Percentiles rank a stretch among this genome's conserved stretches.
phyloP scores from a whole-genome alignment of 164 flowering plant species.

The Cinnamomum micranthum region DNA sequence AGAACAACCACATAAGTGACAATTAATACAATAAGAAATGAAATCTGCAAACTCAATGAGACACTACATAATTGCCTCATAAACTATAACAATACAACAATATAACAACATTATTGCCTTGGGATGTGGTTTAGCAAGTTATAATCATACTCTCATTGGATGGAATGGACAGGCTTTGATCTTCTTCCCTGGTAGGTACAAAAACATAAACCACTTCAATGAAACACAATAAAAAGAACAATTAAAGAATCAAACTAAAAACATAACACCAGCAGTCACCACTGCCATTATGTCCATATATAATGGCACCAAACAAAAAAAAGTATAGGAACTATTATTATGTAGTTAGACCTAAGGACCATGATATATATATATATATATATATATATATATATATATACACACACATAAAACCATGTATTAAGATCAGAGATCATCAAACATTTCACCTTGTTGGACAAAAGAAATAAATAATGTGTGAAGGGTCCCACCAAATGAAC shows the following conservation, averaged over 20 bases:
- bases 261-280: not conserved
- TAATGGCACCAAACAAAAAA: no score
- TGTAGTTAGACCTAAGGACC: not conserved
- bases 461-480: not conserved
- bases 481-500: not conserved
- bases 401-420: no score
- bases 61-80: no score
- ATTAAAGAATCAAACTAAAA: no score
- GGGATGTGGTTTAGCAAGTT: not conserved
- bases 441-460: no score
- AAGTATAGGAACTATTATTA: not conserved
- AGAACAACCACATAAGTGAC: not conserved
- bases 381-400: no score
- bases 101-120: not conserved
- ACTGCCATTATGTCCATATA: not conserved
- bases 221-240: not conserved
- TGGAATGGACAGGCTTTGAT: conserved; percentile 39
- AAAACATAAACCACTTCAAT: not conserved
- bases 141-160: conserved; percentile 33
- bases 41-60: no score
- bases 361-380: no score
- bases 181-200: conserved; percentile 37
- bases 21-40: not conserved
- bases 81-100: no score
- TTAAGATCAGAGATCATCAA: no score